Evolutionary conservation across 768 basidiomycete species (phyloP).

Genomic region (Termitomyces sp.): DNA sequence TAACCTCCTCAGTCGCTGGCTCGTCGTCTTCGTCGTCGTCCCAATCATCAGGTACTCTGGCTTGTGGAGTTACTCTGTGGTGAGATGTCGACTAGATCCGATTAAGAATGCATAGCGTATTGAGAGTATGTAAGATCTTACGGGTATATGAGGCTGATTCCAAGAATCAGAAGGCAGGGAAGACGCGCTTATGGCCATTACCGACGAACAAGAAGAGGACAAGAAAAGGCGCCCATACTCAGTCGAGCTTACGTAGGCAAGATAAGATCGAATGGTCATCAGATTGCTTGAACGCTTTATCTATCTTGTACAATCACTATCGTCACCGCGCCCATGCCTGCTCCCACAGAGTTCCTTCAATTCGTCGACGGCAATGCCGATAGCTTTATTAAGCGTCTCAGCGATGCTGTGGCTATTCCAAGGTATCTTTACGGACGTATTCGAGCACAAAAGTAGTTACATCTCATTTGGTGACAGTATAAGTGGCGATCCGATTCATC

Average conservation of each 20-base stretch:
- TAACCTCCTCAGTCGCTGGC: constrained; percentile 30
- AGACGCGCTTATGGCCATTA: constrained; percentile 14
- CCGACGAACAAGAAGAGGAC: neutral
- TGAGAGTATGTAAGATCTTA: constrained; percentile 5
- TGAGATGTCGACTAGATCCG: constrained; percentile 10
- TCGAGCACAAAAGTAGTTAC: neutral
- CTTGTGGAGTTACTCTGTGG: constrained; percentile 3
- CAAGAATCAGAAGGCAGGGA: constrained; percentile 16
- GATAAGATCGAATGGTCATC: constrained; percentile 7
- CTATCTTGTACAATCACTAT: neutral
- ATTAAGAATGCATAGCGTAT: neutral
- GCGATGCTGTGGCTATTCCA: constrained; percentile 81
- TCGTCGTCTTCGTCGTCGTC: constrained; percentile 24
- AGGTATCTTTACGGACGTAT: constrained; percentile 35
- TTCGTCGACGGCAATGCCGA: constrained; percentile 67
- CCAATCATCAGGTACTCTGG: constrained; percentile 22
- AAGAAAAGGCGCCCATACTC: neutral
- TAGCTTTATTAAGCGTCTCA: constrained; percentile 72
- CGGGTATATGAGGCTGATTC: constrained; percentile 14
- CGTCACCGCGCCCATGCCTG: constrained; percentile 32
- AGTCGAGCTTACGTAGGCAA: constrained; percentile 6
- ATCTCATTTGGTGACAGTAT: constrained; percentile 36
- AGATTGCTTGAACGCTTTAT: neutral
- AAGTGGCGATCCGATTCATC: constrained; percentile 64
- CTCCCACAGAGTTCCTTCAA: constrained; percentile 41